phyloP scores from a whole-genome alignment of 495 filamentous ascomycete genomes.

The Hypoxylon fuscum region DNA sequence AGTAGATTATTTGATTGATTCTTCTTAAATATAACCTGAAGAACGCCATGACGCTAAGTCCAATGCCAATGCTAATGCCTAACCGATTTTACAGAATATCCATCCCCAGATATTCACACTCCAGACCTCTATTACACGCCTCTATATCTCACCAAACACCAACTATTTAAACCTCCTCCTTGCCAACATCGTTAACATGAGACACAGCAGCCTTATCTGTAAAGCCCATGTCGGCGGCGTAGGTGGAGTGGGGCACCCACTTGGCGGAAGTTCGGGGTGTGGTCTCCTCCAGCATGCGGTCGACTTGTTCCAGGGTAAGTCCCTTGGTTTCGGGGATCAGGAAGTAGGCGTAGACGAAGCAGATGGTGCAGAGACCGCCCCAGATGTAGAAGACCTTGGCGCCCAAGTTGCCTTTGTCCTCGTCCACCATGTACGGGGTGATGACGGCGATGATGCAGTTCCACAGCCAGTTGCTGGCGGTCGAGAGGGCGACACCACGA shows the following conservation, averaged over 20 bases:
- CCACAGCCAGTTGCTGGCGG: constrained; percentile 90
- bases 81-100: no score
- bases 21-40: no score
- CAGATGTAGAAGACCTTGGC: constrained; percentile 83
- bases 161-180: constrained; percentile 29
- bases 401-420: constrained; percentile 69
- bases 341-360: constrained; percentile 79
- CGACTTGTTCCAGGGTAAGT: constrained; percentile 86
- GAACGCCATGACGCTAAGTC: no score
- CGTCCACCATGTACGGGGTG: constrained; percentile 80
- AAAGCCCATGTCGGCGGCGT: constrained; percentile 65
- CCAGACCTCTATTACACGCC: no score
- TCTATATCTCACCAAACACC: not conserved
- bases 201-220: constrained; percentile 23
- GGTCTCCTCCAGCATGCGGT: constrained; percentile 87
- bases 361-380: constrained; percentile 72
- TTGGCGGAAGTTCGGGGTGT: constrained; percentile 73
- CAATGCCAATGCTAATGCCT: constrained; percentile 10
- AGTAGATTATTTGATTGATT: no score
- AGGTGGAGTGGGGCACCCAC: constrained; percentile 78
- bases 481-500: constrained; percentile 80
- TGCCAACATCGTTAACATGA: constrained; percentile 16
- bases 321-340: constrained; percentile 88
- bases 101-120: no score
- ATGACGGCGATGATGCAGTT: constrained; percentile 68